These are phyloP conservation scores for Zygosaccharomyces siamensis DNA, from an alignment of 805 yeast genomes.

Conservation along the genomic window DNA sequence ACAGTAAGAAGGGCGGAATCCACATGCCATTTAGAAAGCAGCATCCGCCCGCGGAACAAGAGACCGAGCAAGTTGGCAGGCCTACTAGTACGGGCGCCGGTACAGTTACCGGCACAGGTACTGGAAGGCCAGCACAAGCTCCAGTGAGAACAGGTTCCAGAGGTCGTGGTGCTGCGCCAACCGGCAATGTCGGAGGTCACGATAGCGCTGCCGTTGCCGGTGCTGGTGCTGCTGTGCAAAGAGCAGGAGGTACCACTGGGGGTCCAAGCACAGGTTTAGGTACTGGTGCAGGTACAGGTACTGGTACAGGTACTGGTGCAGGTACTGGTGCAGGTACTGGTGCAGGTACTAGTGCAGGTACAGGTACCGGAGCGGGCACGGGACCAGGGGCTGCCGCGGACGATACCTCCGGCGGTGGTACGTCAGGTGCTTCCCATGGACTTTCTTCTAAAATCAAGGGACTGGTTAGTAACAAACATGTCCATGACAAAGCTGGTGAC, in stretches of 20 bases:
- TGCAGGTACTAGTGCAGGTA: background rate
- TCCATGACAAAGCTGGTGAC: background rate
- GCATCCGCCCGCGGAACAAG: background rate
- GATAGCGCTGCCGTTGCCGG: conserved; percentile 3
- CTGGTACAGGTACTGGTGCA: background rate
- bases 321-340: background rate
- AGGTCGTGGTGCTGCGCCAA: background rate
- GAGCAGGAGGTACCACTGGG: background rate
- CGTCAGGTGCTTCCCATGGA: background rate
- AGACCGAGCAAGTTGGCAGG: background rate
- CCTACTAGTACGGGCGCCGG: background rate
- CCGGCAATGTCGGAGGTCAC: background rate
- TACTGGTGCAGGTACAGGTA: conserved; percentile 1
- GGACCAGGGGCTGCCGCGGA: background rate
- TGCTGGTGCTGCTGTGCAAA: conserved; percentile 3
- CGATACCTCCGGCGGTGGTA: background rate
- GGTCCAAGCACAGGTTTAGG: background rate
- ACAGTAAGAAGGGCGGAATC: conserved; percentile 2
- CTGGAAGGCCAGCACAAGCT: background rate
- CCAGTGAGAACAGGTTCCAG: background rate
- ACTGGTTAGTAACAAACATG: background rate
- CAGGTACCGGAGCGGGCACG: background rate
- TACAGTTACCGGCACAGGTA: background rate
- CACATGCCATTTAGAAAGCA: conserved; percentile 1
- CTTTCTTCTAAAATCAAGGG: background rate